These are phyloP conservation scores for Camelina sativa DNA, from an alignment of 345 rosid species.

Conservation along the genomic window DNA sequence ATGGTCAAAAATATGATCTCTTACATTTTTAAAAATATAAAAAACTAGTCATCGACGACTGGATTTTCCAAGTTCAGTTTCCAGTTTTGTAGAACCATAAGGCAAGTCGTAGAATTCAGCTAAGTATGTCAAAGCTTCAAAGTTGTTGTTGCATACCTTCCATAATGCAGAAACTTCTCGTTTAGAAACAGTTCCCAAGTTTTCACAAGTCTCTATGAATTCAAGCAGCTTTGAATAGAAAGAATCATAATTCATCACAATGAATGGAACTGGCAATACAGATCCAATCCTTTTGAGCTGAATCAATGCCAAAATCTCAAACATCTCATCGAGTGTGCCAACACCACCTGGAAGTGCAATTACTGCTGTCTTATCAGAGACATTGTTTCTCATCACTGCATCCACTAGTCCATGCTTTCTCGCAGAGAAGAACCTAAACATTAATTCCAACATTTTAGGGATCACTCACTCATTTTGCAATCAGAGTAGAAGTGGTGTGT, in stretches of 20 bases:
- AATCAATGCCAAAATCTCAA: conserved; percentile 80
- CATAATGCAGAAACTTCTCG: conserved; percentile 81
- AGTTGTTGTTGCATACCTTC: conserved; percentile 77
- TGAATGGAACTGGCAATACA: conserved; percentile 72
- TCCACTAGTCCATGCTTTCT: conserved; percentile 94
- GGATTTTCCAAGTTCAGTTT: conserved; percentile 38
- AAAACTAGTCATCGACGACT: conserved; percentile 21
- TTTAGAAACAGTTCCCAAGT: conserved; percentile 71
- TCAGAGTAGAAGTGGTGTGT: neutral
- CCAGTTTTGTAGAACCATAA: conserved; percentile 8
- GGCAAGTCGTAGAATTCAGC: conserved; percentile 66
- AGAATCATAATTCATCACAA: conserved; percentile 85
- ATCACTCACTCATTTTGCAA: conserved; percentile 7
- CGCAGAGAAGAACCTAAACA: conserved; percentile 85
- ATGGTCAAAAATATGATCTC: neutral
- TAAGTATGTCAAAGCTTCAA: conserved; percentile 70
- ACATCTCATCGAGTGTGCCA: conserved; percentile 90
- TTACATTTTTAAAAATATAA: conserved; percentile 4
- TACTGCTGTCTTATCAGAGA: conserved; percentile 70
- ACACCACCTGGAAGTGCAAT: conserved; percentile 91
- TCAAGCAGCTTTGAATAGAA: conserved; percentile 76
- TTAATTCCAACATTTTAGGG: conserved; percentile 7
- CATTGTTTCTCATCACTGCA: conserved; percentile 62
- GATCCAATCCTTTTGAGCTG: conserved; percentile 89
- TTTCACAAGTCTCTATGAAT: conserved; percentile 74